Evolutionary conservation across 2,329 filamentous ascomycete genomes (phyloP).

Genomic region (Aspergillus awamori): DNA sequence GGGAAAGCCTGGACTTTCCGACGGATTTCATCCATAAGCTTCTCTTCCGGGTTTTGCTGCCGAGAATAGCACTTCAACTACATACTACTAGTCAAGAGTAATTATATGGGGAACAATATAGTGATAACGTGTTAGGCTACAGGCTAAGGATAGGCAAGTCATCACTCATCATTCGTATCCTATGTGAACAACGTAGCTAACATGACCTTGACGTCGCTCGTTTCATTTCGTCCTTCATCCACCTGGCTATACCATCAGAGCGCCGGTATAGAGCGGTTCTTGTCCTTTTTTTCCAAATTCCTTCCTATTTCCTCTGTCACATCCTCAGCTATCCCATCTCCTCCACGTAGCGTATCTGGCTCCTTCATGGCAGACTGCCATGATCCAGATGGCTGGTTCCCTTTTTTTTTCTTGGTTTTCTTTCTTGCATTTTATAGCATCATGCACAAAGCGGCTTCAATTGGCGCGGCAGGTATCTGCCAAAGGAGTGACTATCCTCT

Average conservation of each 20-base stretch:
- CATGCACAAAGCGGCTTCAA: neutral
- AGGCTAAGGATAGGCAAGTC: neutral
- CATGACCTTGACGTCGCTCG: neutral
- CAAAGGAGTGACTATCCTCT: slow-evolving; percentile 25
- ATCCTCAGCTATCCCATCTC: neutral
- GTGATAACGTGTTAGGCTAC: neutral
- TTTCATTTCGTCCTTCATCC: slow-evolving; percentile 14
- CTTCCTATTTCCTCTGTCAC: neutral
- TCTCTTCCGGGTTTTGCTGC: neutral
- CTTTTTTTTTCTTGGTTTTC: slow-evolving; percentile 14
- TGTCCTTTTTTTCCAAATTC: slow-evolving; percentile 11
- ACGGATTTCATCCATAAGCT: neutral
- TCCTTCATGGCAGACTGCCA: slow-evolving; percentile 13
- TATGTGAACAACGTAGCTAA: neutral
- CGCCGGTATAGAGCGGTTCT: slow-evolving; percentile 12
- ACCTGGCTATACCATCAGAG: slow-evolving; percentile 13
- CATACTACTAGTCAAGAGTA: neutral
- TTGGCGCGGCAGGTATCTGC: neutral
- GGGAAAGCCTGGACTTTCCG: neutral
- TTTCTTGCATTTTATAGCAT: slow-evolving; percentile 8
- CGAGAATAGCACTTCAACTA: neutral
- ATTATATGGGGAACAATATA: too few species aligned
- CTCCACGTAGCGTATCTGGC: slow-evolving; percentile 22
- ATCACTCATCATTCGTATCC: slow-evolving; percentile 9
- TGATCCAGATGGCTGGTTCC: slow-evolving; percentile 2